Evolutionary conservation across 352 stramenopile genomes (phyloP).

Genomic region (Peronospora destructor): DNA sequence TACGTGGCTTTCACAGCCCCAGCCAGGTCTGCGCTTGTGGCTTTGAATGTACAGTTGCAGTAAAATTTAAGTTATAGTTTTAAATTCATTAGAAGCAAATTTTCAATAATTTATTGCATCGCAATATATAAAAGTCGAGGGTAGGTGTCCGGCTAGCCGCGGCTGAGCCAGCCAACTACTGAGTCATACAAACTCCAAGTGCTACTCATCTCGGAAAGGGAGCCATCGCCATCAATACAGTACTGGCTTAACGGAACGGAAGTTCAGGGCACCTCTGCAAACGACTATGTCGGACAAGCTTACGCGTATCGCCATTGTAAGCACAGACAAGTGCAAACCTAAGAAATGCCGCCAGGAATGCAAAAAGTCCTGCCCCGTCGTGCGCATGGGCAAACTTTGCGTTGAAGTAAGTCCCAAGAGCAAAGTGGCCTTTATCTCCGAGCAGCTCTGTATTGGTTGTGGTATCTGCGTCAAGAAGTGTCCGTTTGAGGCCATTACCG

Average conservation of each 20-base stretch:
- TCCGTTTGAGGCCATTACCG: slow-evolving; percentile 98
- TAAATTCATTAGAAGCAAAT: too few species aligned
- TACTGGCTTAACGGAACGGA: slow-evolving; percentile 28
- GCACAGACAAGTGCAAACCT: slow-evolving; percentile 97
- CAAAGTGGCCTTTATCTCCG: slow-evolving; percentile 98
- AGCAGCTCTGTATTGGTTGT: slow-evolving; percentile 99
- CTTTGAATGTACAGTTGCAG: too few species aligned
- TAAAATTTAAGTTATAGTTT: not conserved
- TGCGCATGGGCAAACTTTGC: slow-evolving; percentile 98
- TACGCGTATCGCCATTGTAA: slow-evolving; percentile 98
- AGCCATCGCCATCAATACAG: slow-evolving; percentile 10
- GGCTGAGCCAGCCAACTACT: slow-evolving; percentile 25
- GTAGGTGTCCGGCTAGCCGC: slow-evolving; percentile 11
- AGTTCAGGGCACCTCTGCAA: slow-evolving; percentile 1
- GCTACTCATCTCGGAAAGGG: slow-evolving; percentile 4
- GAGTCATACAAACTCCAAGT: slow-evolving; percentile 17
- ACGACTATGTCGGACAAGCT: slow-evolving; percentile 83
- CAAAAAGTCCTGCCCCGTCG: slow-evolving; percentile 98
- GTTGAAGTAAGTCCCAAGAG: slow-evolving; percentile 96
- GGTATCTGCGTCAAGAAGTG: slow-evolving; percentile 99
- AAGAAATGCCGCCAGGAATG: slow-evolving; percentile 99
- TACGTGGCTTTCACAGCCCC: too few species aligned
- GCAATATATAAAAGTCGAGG: not conserved
- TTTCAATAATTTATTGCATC: not conserved
- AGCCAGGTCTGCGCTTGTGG: too few species aligned